Percentiles rank a stretch among this genome's conserved stretches.
Evolutionary conservation across 768 basidiomycete species (phyloP).

Genomic region (Mycena chlorophos): DNA sequence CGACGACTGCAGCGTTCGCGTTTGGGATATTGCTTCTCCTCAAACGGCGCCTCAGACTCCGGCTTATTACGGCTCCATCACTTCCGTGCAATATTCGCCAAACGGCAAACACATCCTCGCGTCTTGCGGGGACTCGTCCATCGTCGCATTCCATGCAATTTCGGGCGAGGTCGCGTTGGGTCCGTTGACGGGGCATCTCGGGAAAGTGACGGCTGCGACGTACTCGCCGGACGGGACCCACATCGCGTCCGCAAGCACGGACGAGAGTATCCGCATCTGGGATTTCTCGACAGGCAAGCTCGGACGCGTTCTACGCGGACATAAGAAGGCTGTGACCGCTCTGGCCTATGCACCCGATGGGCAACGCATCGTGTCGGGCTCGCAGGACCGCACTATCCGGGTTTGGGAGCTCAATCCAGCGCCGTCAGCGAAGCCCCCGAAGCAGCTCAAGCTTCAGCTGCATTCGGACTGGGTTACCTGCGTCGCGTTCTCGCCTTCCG

Average conservation of each 20-base stretch:
- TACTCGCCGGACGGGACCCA: neutral
- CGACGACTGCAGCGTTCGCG: neutral
- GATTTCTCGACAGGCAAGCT: neutral
- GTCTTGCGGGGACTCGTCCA: conserved; percentile 8
- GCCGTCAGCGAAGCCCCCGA: neutral
- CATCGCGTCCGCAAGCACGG: conserved; percentile 3
- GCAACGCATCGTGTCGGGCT: neutral
- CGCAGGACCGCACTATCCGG: neutral
- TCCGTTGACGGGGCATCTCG: neutral
- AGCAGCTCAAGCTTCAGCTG: neutral
- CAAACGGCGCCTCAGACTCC: neutral
- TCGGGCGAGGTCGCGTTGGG: neutral
- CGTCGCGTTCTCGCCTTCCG: neutral
- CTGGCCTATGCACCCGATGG: neutral
- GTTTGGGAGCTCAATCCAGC: neutral
- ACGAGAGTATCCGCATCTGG: conserved; percentile 20
- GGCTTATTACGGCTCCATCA: neutral
- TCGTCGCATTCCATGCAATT: neutral
- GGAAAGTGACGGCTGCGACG: neutral
- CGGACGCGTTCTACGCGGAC: neutral
- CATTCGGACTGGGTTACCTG: neutral
- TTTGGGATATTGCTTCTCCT: neutral
- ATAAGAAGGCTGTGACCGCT: neutral
- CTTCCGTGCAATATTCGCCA: neutral
- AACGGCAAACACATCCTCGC: conserved; percentile 20